Evolutionary conservation across 148 eudicot species (phyloP).

Genomic region (Diospyros lotus): DNA sequence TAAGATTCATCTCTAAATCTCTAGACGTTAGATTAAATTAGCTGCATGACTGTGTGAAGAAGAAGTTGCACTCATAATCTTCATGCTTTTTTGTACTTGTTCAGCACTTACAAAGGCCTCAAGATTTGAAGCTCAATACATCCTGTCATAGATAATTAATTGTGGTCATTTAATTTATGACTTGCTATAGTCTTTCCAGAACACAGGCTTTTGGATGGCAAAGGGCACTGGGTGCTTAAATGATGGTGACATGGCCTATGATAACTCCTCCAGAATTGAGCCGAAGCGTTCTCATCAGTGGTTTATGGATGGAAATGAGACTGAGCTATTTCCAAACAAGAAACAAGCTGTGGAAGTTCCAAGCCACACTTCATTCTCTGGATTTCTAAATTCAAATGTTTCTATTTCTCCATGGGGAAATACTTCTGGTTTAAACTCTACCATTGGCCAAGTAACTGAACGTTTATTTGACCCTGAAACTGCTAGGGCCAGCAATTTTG

Average conservation of each 20-base stretch:
- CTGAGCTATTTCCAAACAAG: constrained; percentile 52
- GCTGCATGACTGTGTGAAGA: neutral
- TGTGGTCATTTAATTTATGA: constrained; percentile 4
- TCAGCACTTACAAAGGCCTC: neutral
- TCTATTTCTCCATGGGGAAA: constrained; percentile 35
- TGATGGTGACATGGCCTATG: constrained; percentile 52
- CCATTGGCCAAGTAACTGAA: constrained; percentile 38
- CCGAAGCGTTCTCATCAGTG: constrained; percentile 71
- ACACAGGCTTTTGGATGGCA: constrained; percentile 50
- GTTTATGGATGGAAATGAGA: constrained; percentile 56
- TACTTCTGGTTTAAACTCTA: constrained; percentile 39
- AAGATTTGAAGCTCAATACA: neutral
- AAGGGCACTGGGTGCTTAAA: constrained; percentile 45
- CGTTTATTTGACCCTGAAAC: constrained; percentile 36
- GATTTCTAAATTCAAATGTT: constrained; percentile 34
- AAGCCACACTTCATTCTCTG: constrained; percentile 39
- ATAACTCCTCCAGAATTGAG: constrained; percentile 46
- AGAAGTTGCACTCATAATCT: neutral
- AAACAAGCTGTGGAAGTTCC: constrained; percentile 63
- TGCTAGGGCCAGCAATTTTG: constrained; percentile 30
- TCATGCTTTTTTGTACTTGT: neutral
- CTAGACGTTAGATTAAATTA: neutral
- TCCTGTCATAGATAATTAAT: no score
- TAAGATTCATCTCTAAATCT: neutral
- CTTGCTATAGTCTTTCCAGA: constrained; percentile 36